Base-by-base conservation (phyloP, 768 basidiomycete species). In the Mycena rebaudengoi region DNA sequence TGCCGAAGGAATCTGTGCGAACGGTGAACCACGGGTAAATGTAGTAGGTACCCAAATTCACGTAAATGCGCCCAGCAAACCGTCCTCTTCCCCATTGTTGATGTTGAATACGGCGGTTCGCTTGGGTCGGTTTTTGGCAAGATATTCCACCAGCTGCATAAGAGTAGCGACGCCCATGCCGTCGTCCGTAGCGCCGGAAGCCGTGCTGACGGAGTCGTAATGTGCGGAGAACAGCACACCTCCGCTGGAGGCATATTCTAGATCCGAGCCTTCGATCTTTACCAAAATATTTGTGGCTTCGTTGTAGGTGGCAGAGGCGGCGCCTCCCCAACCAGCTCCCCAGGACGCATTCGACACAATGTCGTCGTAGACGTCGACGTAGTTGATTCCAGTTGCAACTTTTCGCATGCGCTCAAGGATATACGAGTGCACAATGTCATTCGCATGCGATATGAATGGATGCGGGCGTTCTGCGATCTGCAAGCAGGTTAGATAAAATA, bases 21-120 rank as follows among this genome's bases (percentile, higher is more conserved):
- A 29, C 35, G 26, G 13, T 23, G 30, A 49, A 0, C 23, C 73
- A 16, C 57, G 21, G 44, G 37, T 13, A 33, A 12, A 45, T 12
- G 7, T 18, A 43, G 28, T 12, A 8, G 40, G 28, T 13, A 11
- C 74, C 71, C 46, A 51, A 46, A 57, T 56, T 51, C 80, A 92
- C 85, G 82, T 79, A 70, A 88, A 88, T 8, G 92, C 89, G 23
- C 93, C 93, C 62, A 89, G 83, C 66, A 94, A 73, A 32, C 88
- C 85, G 72, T 92, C 87, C 69, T 95, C 93, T 71, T 95, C 94
- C 1, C 90, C 93, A 63, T 95, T 94, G 73, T 95, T 95, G 73
- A 93, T 84, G 69, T 94, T 92, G 80, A 95, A 93, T 4, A 95
- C 75, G 7, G 89, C 88, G 0, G 91, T 91, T 37, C 87, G 81